Base-by-base conservation (phyloP, 805 yeast genomes). In the Barnettozyma wickerhamii region DNA sequence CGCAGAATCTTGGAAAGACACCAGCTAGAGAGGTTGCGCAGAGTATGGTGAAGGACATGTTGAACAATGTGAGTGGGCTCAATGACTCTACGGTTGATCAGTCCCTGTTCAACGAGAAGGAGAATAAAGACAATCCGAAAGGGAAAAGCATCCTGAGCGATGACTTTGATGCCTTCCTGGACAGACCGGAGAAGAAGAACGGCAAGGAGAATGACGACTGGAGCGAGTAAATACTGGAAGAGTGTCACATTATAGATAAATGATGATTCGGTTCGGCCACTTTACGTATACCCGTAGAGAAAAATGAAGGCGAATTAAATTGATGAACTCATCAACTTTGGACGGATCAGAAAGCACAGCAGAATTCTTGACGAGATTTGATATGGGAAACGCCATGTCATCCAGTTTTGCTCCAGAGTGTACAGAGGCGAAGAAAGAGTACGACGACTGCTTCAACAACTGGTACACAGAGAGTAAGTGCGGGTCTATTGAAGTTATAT, bases 321-420 rank as follows among this genome's bases (percentile, higher is more conserved):
- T n/a, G n/a, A n/a, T n/a, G n/a, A n/a, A n/a, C n/a, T n/a, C n/a
- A n/a, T n/a, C n/a, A n/a, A n/a, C n/a, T n/a, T n/a, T n/a, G n/a
- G n/a, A n/a, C n/a, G n/a, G n/a, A n/a, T 10, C 30, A 3, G 13
- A n/a, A 10, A 28, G 7, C 21, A 10, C 19, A 15, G 6, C 13
- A 10, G n/a, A n/a, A 13, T 15, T 17, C 6, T 12, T n/a, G 9
- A 20, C 10, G n/a, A n/a, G 1, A 10, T 40, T 10, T 43, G 43
- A 30, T 36, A 81, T 82, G 88, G 89, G 89, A 37, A 80, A 79
- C 63, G 60, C 69, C 39, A 76, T 84, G 84, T 82, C 90, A 14
- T 72, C 95, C 6, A 88, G 96, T 46, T 85, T 93, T 71, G 98
- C 99, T 28, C 96, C 97, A 19, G 98, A 93, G 66, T 93, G 99